Percentiles rank a stretch among this genome's conserved stretches.
Conservation (phyloP, 371 early-diverging fungal species). For the Mucor racemosus region DNA sequence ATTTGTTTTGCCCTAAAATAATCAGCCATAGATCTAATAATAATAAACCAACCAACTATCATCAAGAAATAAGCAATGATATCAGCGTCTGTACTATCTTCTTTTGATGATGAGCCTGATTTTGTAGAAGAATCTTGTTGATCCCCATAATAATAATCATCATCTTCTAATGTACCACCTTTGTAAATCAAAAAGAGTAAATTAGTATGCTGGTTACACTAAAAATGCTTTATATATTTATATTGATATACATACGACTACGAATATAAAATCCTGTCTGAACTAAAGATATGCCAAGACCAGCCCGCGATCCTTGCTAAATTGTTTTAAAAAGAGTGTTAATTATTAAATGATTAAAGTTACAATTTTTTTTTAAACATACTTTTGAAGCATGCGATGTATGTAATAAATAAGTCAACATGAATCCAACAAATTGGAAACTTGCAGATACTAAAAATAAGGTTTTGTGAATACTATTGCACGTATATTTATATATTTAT, state of each 20-base stretch:
- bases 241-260: slow-evolving; percentile 22
- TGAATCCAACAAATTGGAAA: slow-evolving; percentile 75
- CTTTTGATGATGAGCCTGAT: background rate
- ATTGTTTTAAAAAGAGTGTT: background rate
- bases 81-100: slow-evolving; percentile 27
- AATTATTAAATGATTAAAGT: slow-evolving; percentile 20
- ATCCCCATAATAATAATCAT: slow-evolving; percentile 20
- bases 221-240: background rate
- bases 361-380: background rate
- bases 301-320: slow-evolving; percentile 59
- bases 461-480: background rate
- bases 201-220: background rate
- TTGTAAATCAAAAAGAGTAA: background rate
- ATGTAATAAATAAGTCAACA: slow-evolving; percentile 70
- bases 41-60: slow-evolving; percentile 62
- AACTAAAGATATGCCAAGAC: slow-evolving; percentile 65
- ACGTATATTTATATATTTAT: background rate
- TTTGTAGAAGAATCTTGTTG: slow-evolving; percentile 5
- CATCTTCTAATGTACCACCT: slow-evolving; percentile 37
- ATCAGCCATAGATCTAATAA: slow-evolving; percentile 53
- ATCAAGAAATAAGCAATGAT: slow-evolving; percentile 51
- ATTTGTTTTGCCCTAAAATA: slow-evolving; percentile 57
- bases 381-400: slow-evolving; percentile 69
- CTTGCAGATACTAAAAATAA: slow-evolving; percentile 63
- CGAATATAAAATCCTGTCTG: slow-evolving; percentile 62